Percentiles rank a stretch among this genome's conserved stretches.
These are phyloP conservation scores for Cadophora gregata DNA, from an alignment of 2,329 filamentous ascomycete genomes.

Conservation along the genomic window DNA sequence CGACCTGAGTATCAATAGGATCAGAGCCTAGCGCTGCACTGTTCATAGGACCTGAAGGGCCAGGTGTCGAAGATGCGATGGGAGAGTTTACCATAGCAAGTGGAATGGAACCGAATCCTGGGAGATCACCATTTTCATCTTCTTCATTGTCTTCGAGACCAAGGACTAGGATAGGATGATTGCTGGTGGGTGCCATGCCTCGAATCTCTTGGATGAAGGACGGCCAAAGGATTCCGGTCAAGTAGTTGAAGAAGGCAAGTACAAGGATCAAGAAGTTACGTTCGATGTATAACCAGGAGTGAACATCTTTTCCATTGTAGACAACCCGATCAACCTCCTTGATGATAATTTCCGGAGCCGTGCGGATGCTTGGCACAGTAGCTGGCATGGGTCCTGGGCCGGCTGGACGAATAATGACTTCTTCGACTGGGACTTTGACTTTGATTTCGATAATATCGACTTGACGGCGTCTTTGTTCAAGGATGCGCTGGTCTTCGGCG, in stretches of 20 bases:
- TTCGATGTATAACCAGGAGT: slow-evolving; percentile 8
- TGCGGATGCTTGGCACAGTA: background rate
- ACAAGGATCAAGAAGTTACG: background rate
- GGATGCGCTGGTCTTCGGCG: background rate
- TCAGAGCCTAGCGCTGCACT: background rate
- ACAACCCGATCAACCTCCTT: background rate
- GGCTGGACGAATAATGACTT: background rate
- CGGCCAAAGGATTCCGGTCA: background rate
- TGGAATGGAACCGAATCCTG: background rate
- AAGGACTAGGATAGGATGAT: background rate
- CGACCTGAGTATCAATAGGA: background rate
- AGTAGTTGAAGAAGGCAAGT: background rate
- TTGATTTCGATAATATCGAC: background rate
- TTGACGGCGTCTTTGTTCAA: background rate
- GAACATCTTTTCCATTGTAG: background rate
- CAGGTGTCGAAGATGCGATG: background rate
- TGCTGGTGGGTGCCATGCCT: background rate
- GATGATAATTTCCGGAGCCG: background rate
- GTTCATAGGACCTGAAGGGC: background rate
- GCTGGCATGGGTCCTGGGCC: background rate
- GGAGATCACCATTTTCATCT: background rate
- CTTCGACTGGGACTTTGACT: slow-evolving; percentile 8
- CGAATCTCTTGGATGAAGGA: background rate
- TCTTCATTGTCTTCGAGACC: background rate
- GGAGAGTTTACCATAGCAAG: background rate